Evolutionary conservation across 139 green algal species (phyloP).

Genomic region (Pseudopediastrum boryanum): DNA sequence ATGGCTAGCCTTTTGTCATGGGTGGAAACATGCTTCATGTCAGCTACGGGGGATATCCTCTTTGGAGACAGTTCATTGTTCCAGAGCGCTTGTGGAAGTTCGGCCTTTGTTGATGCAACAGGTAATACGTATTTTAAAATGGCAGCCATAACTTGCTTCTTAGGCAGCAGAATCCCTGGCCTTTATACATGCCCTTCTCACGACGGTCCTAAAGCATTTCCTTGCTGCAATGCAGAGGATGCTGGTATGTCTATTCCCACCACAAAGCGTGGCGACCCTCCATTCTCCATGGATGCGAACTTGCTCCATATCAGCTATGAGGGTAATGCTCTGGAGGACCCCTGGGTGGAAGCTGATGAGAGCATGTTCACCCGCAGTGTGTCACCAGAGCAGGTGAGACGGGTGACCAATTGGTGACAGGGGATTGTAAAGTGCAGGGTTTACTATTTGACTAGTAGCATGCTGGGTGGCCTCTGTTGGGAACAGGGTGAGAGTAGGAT

Average conservation of each 20-base stretch:
- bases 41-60: too few relatives aligned
- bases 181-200: too few relatives aligned
- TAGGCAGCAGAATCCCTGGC: too few relatives aligned
- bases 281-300: constrained; percentile 97
- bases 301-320: constrained; percentile 93
- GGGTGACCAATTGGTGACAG: too few relatives aligned
- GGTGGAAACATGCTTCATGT: too few relatives aligned
- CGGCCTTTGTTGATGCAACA: too few relatives aligned
- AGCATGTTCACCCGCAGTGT: constrained; percentile 94
- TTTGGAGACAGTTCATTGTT: too few relatives aligned
- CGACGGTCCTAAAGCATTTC: neutral
- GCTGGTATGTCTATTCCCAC: constrained; percentile 58
- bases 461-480: constrained; percentile 93
- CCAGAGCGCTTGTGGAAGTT: too few relatives aligned
- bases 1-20: too few relatives aligned
- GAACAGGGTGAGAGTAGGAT: constrained; percentile 88
- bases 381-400: constrained; percentile 79
- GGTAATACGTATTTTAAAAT: too few relatives aligned
- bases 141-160: too few relatives aligned
- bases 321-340: constrained; percentile 94
- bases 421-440: neutral
- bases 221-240: constrained; percentile 14
- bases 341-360: constrained; percentile 84
- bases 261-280: constrained; percentile 90
- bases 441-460: constrained; percentile 61